A percentile compares a stretch with the other conserved stretches of the same genome.
These are phyloP conservation scores for Platanthera guangdongensis DNA, from an alignment of 106 monocot species.

Conservation along the genomic window DNA sequence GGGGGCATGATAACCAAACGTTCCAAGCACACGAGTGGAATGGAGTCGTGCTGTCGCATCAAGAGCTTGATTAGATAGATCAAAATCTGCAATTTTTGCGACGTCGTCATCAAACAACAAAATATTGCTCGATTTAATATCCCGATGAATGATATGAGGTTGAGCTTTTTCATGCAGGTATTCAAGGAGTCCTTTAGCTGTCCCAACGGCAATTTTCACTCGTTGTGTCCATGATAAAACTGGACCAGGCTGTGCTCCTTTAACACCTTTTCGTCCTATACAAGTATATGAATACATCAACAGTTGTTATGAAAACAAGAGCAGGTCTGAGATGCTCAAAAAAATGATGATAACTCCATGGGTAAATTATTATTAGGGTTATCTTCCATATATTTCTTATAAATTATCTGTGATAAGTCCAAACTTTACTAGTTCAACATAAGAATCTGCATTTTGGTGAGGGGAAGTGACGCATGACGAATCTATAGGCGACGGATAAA, in stretches of 20 bases:
- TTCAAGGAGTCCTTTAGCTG: slow-evolving; percentile 34
- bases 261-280: slow-evolving; percentile 32
- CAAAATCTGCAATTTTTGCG: slow-evolving; percentile 38
- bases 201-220: slow-evolving; percentile 31
- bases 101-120: slow-evolving; percentile 27
- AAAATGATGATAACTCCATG: too few relatives aligned
- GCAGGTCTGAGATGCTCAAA: too few relatives aligned
- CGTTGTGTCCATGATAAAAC: slow-evolving; percentile 28
- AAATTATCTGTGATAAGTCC: too few relatives aligned
- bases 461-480: too few relatives aligned
- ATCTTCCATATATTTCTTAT: too few relatives aligned
- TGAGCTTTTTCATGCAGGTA: slow-evolving; percentile 31
- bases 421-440: too few relatives aligned
- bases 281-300: neutral
- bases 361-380: too few relatives aligned
- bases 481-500: too few relatives aligned
- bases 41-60: slow-evolving; percentile 36
- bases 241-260: slow-evolving; percentile 37
- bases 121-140: slow-evolving; percentile 32
- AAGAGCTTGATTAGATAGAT: slow-evolving; percentile 32
- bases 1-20: slow-evolving; percentile 37
- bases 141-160: slow-evolving; percentile 29
- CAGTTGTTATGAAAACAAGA: too few relatives aligned
- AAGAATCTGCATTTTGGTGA: too few relatives aligned
- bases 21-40: slow-evolving; percentile 33